Percentiles rank a stretch among this genome's conserved stretches.
Evolutionary conservation across 2,329 filamentous ascomycete genomes (phyloP).

Genomic region (Penicillium sp.): DNA sequence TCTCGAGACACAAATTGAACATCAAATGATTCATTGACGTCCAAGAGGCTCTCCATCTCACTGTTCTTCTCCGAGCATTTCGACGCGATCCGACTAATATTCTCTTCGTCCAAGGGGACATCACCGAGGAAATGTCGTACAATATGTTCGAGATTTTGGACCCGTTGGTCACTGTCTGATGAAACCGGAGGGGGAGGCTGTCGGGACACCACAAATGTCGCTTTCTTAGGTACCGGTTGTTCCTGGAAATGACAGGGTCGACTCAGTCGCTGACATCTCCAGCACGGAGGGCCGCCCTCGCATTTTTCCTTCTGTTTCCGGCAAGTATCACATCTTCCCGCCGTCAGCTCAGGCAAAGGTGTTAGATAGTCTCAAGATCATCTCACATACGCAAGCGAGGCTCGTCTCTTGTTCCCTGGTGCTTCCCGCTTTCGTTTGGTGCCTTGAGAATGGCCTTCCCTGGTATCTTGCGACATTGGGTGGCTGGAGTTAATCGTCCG

Average conservation of each 20-base stretch:
- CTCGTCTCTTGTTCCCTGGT: slow-evolving; percentile 5
- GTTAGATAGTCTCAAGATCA: neutral
- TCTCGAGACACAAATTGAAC: slow-evolving; percentile 7
- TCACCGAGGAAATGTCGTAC: slow-evolving; percentile 16
- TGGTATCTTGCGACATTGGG: slow-evolving; percentile 7
- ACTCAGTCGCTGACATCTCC: slow-evolving; percentile 50
- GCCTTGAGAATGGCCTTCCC: neutral
- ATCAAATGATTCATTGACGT: slow-evolving; percentile 16
- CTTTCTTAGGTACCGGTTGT: slow-evolving; percentile 30
- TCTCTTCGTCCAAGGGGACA: slow-evolving; percentile 12
- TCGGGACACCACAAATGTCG: slow-evolving; percentile 23
- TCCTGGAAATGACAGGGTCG: slow-evolving; percentile 49
- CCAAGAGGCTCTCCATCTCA: slow-evolving; percentile 3
- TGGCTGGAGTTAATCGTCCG: no score
- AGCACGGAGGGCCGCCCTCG: slow-evolving; percentile 54
- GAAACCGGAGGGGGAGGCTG: neutral
- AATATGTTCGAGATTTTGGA: slow-evolving; percentile 11
- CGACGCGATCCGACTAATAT: slow-evolving; percentile 7
- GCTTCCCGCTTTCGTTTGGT: slow-evolving; percentile 13
- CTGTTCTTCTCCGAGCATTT: slow-evolving; percentile 2
- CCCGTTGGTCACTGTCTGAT: neutral
- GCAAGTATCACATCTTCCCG: slow-evolving; percentile 51
- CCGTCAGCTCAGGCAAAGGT: neutral
- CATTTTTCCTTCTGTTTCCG: slow-evolving; percentile 56
- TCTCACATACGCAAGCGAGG: slow-evolving; percentile 13